These are phyloP conservation scores for Moesziomyces sp. DNA, from an alignment of 1,284 basidiomycete species.

Conservation along the genomic window DNA sequence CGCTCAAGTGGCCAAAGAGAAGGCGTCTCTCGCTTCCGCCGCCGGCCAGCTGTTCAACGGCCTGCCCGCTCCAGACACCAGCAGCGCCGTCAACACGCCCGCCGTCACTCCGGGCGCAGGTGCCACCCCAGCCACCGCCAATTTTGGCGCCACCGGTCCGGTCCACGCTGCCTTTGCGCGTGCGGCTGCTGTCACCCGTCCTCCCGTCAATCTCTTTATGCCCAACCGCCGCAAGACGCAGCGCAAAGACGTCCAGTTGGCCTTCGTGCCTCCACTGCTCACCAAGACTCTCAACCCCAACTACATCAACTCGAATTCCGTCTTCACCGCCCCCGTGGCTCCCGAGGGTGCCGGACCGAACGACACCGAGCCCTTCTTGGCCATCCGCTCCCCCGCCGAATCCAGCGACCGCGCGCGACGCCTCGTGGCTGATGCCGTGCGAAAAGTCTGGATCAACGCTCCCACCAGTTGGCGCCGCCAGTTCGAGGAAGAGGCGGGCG, in stretches of 20 bases:
- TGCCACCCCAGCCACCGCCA: slow-evolving; percentile 35
- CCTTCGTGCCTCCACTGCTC: slow-evolving; percentile 15
- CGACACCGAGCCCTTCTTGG: slow-evolving; percentile 60
- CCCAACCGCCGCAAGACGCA: slow-evolving; percentile 26
- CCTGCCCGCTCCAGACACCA: slow-evolving; percentile 51
- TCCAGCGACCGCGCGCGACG: slow-evolving; percentile 57
- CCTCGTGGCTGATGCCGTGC: slow-evolving; percentile 62
- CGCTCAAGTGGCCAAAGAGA: slow-evolving; percentile 42
- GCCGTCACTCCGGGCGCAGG: slow-evolving; percentile 55
- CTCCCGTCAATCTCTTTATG: slow-evolving; percentile 49
- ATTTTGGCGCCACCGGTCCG: slow-evolving; percentile 48
- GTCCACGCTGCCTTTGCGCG: slow-evolving; percentile 52
- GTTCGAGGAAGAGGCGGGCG: slow-evolving; percentile 55
- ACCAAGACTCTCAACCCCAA: slow-evolving; percentile 21
- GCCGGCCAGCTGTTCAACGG: slow-evolving; percentile 60
- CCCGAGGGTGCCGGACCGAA: slow-evolving; percentile 50
- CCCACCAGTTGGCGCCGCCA: slow-evolving; percentile 64
- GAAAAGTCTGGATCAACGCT: slow-evolving; percentile 61
- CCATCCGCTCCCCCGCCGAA: slow-evolving; percentile 61
- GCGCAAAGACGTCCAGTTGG: slow-evolving; percentile 3
- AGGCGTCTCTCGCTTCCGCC: slow-evolving; percentile 42
- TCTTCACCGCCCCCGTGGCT: slow-evolving; percentile 55
- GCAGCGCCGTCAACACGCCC: slow-evolving; percentile 62
- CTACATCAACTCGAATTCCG: slow-evolving; percentile 43
- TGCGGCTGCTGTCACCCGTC: slow-evolving; percentile 48